phyloP scores from a whole-genome alignment of 768 basidiomycete species.

The Suillus bovinus region DNA sequence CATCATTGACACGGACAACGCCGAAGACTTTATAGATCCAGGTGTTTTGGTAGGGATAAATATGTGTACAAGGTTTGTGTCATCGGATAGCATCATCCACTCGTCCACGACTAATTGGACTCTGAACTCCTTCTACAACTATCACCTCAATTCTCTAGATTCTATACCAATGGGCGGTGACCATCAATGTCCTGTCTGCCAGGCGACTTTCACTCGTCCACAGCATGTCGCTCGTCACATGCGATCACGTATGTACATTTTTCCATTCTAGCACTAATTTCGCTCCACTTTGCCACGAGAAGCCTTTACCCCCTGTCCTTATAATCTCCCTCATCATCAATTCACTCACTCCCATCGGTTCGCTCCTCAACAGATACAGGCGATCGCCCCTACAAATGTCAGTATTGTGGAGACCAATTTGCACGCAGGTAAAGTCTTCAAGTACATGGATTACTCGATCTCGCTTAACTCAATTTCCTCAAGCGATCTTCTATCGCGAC shows the following conservation, averaged over 20 bases:
- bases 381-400: constrained; percentile 88
- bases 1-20: not conserved
- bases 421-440: constrained; percentile 62
- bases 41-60: constrained; percentile 30
- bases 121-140: constrained; percentile 18
- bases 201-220: constrained; percentile 84
- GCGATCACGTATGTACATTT: constrained; percentile 74
- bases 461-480: constrained; percentile 2
- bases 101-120: constrained; percentile 19
- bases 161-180: constrained; percentile 63
- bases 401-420: constrained; percentile 87
- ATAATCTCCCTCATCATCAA: constrained; percentile 16
- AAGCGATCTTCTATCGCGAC: constrained; percentile 83
- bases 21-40: not conserved
- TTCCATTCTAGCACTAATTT: constrained; percentile 14
- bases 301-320: constrained; percentile 12
- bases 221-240: constrained; percentile 91
- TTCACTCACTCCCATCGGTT: constrained; percentile 13
- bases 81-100: constrained; percentile 31
- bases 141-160: not conserved
- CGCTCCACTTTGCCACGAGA: constrained; percentile 23
- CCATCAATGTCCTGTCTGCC: constrained; percentile 86
- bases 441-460: constrained; percentile 10
- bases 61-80: constrained; percentile 38
- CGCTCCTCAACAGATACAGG: constrained; percentile 64